Evolutionary conservation across 805 yeast genomes (phyloP), one percentile per base, ranked within the genome.

Genomic region (Suhomyces xylopsoci): DNA sequence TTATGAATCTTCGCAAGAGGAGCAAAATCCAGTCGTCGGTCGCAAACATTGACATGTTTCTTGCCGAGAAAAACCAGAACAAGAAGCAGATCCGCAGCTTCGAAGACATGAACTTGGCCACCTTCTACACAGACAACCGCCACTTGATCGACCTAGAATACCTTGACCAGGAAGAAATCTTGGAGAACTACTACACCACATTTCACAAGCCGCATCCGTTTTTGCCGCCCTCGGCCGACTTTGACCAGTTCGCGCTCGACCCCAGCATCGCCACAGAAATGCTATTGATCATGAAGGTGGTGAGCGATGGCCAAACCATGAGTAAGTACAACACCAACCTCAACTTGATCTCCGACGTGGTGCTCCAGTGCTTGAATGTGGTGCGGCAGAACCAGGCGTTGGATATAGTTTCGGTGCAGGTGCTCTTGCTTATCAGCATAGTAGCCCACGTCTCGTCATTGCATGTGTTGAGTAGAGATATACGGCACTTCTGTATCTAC

Each of bases 371-470:
- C 42, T 48, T 59, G 12, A 51, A 56, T 22, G 28, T 57, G 14
- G 48, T 62, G 25, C 58, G 54, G 43, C 17, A 43, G 8, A 51
- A 55, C 17, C 32, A 51, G 6, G 20, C 12, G 17, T 68, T 69
- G 41, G 84, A 80, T 61, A 62, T 80, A 5, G 59, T 79, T 2
- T 61, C 80, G 0, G 52, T 80, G 19, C 84, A 80, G 54, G 58
- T 76, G 0, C 55, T 80, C 44, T 58, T 77, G 7, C 50, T 80
- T 10, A 49, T 77, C 7, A 68, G 80, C 0, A 68, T 80, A 58
- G 69, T 75, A 3, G 69, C 81, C 14, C 84, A 80, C 55, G 76
- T 80, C 24, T 77, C 82, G n/a, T 77, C 83, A 0, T 57, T 80
- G 7, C 84, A 80, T 58, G 79, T 74, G 38, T 55, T 79, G 45